Base-by-base conservation (phyloP, 2,329 filamentous ascomycete species). In the Zasmidium angulare region DNA sequence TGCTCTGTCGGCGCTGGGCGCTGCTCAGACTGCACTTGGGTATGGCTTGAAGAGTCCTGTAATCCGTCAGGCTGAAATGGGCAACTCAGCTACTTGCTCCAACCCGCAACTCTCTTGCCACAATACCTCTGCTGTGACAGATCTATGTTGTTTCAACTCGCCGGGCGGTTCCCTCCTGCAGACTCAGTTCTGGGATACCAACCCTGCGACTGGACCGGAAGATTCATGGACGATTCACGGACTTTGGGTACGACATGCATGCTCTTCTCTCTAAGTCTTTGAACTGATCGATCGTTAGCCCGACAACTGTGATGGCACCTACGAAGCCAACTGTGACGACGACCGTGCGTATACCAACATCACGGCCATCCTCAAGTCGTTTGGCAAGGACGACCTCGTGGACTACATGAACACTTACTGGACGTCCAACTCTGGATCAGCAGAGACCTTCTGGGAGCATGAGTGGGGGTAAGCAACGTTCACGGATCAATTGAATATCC, bases 131-230 rank as follows among this genome's bases (percentile, higher is more conserved):
- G 74, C 76, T 7, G 81, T 84, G n/a, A 72, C 80, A 53, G 80
- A 91, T 68, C 82, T 86, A 6, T 92, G 89, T 77, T 92, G 89
- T 75, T 89, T 91, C 77, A 89, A 89, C 69, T 80, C 84, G 21
- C 89, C 89, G 0, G 86, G 88, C 2, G 89, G 89, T 7, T 84
- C 89, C 62, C 76, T 92, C 48, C 80, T 91, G 3, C 84, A 86
- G 73, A 91, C 89, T 1, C 89, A 92, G 68, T 91, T 92, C 76
- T 92, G 89, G 89, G 89, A 92, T 69, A 83, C 85, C 0, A 71
- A 82, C 59, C 88, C 88, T 1, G 77, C 81, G 1, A 82, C 85
- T 2, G 88, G 89, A 0, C 88, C 89, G 1, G 75, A 74, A 52
- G 83, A 90, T 69, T 86, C 84, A 4, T 93, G 89, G 89, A 91